Conservation (phyloP, 2,329 filamentous ascomycete genomes). For the Colletotrichum plurivorum region DNA sequence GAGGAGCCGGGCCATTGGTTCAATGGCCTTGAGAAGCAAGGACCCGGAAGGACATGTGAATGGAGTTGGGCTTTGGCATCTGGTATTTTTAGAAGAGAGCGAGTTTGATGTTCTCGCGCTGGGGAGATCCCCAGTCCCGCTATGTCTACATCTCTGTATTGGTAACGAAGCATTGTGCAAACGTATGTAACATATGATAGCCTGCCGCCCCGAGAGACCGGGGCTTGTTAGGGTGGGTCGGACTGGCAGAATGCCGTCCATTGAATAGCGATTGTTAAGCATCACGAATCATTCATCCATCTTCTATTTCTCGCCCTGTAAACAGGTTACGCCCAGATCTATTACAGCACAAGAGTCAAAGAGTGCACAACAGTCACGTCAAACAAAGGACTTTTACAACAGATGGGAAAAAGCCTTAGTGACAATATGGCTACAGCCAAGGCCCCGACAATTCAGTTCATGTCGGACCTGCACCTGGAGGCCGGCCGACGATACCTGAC, state of each 20-base stretch:
- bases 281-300: constrained; percentile 1
- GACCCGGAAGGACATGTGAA: constrained; percentile 15
- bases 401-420: too few relatives aligned
- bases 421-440: too few relatives aligned
- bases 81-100: constrained; percentile 34
- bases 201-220: constrained; percentile 1
- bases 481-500: constrained; percentile 57
- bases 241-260: background rate
- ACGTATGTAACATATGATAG: constrained; percentile 33
- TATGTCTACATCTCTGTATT: constrained; percentile 27
- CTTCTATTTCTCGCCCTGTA: background rate
- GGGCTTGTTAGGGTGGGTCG: constrained; percentile 1
- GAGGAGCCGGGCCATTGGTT: constrained; percentile 34
- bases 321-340: background rate
- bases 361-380: too few relatives aligned
- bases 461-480: constrained; percentile 68
- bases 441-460: constrained; percentile 51
- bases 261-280: constrained; percentile 22
- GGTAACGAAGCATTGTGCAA: constrained; percentile 30
- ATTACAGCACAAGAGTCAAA: too few relatives aligned
- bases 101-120: constrained; percentile 18
- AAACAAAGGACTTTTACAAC: too few relatives aligned
- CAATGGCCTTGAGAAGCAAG: background rate
- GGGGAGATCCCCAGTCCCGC: constrained; percentile 12
- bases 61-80: constrained; percentile 38